Percentiles rank a stretch among this genome's conserved stretches.
These are phyloP conservation scores for Xylaria sp. DNA, from an alignment of 2,329 filamentous ascomycete species.

Conservation along the genomic window DNA sequence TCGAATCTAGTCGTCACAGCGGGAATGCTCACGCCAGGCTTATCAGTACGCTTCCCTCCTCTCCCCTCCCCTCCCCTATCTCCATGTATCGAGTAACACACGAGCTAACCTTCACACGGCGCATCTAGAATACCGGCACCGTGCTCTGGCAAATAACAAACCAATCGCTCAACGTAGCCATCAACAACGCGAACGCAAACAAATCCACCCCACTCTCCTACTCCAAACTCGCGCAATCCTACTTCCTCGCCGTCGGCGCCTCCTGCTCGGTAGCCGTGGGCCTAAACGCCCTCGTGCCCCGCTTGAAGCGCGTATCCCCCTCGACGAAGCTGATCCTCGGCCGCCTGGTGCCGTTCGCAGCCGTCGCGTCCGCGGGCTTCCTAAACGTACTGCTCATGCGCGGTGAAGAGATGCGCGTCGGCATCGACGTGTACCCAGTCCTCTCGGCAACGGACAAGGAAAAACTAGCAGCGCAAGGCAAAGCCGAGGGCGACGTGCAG, in stretches of 20 bases:
- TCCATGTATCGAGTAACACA: background rate
- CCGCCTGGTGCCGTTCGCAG: slow-evolving; percentile 94
- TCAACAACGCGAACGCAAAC: slow-evolving; percentile 98
- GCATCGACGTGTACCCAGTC: slow-evolving; percentile 92
- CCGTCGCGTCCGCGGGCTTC: slow-evolving; percentile 89
- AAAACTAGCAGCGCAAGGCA: slow-evolving; percentile 66
- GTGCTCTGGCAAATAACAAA: slow-evolving; percentile 96
- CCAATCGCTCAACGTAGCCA: slow-evolving; percentile 96
- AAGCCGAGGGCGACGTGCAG: slow-evolving; percentile 71
- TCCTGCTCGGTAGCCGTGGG: slow-evolving; percentile 94
- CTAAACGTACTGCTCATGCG: slow-evolving; percentile 99
- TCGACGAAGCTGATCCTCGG: slow-evolving; percentile 79
- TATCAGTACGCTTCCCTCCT: slow-evolving; percentile 65
- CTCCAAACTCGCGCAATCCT: slow-evolving; percentile 85
- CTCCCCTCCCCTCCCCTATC: slow-evolving; percentile 1
- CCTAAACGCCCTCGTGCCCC: slow-evolving; percentile 88
- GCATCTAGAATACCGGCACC: slow-evolving; percentile 77
- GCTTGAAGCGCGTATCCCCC: slow-evolving; percentile 80
- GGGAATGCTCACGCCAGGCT: slow-evolving; percentile 93
- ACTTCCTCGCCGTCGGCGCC: slow-evolving; percentile 89
- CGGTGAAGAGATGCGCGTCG: slow-evolving; percentile 90
- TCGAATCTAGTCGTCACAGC: slow-evolving; percentile 95
- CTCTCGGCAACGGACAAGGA: slow-evolving; percentile 76
- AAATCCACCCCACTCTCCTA: slow-evolving; percentile 91
- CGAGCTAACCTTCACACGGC: slow-evolving; percentile 31